Percentiles rank a stretch among this genome's conserved stretches.
Conservation (phyloP, 257 asterid genomes). For the Cynanchum wilfordii region DNA sequence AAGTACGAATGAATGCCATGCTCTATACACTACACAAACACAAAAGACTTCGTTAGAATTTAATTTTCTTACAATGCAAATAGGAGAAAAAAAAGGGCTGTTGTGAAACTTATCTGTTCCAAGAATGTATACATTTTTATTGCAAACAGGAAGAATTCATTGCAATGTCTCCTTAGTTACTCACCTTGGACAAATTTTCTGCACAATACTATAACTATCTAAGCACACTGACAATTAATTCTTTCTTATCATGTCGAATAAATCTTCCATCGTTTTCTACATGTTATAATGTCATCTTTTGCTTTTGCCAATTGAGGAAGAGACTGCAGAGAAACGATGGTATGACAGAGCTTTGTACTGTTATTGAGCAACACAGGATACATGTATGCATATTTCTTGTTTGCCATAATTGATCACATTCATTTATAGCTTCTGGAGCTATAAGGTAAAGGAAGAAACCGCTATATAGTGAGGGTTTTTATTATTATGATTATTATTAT, state of each 20-base stretch:
- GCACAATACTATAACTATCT: too few species aligned
- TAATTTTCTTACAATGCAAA: neutral
- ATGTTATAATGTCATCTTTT: neutral
- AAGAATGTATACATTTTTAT: neutral
- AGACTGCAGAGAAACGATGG: neutral
- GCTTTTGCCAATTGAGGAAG: neutral
- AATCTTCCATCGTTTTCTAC: neutral
- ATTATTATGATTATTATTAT: too few species aligned
- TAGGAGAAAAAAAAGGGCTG: neutral
- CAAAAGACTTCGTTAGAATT: neutral
- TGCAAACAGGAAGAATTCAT: neutral
- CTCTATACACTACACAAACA: too few species aligned
- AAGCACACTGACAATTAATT: too few species aligned
- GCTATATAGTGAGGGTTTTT: too few species aligned
- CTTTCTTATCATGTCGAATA: too few species aligned
- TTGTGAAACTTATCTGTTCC: neutral
- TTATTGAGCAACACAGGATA: neutral
- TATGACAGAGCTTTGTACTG: constrained; percentile 8
- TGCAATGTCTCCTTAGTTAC: neutral
- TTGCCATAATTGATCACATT: too few species aligned
- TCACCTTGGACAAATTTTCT: too few species aligned
- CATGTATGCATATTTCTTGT: neutral
- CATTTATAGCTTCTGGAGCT: neutral
- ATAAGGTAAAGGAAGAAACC: neutral
- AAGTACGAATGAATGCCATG: too few species aligned